Conservation (phyloP, 139 green algal species). For the Chlamydomonas eustigma region DNA sequence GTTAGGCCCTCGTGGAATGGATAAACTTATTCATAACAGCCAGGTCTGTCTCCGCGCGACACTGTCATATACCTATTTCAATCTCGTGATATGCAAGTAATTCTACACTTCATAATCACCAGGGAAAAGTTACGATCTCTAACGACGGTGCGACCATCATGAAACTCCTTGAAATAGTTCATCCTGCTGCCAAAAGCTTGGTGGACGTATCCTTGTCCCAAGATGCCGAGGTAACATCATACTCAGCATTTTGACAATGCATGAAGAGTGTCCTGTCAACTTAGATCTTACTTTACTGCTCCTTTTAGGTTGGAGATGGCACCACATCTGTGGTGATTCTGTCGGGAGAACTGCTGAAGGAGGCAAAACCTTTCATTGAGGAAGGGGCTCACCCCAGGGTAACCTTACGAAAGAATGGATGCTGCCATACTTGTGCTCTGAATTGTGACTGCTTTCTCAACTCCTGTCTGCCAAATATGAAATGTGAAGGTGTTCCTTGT, state of each 20-base stretch:
- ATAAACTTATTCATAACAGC: conserved; percentile 95
- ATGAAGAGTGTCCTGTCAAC: neutral
- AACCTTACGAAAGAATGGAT: too few species aligned
- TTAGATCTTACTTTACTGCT: neutral
- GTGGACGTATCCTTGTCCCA: conserved; percentile 95
- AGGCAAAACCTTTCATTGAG: conserved; percentile 93
- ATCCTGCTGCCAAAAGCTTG: conserved; percentile 94
- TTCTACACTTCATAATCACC: too few species aligned
- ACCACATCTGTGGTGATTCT: conserved; percentile 98
- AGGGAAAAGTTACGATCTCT: conserved; percentile 81
- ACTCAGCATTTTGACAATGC: too few species aligned
- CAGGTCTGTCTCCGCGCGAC: conserved; percentile 33
- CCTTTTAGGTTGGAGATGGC: conserved; percentile 88
- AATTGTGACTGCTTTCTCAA: too few species aligned
- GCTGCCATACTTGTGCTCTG: too few species aligned
- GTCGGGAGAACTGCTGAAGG: conserved; percentile 90
- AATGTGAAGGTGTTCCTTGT: neutral
- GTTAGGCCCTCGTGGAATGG: conserved; percentile 94
- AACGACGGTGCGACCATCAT: conserved; percentile 99
- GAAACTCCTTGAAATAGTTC: conserved; percentile 97
- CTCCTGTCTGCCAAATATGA: neutral
- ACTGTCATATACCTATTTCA: too few species aligned
- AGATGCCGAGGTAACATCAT: conserved; percentile 90
- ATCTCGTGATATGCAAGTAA: too few species aligned
- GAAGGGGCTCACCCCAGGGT: conserved; percentile 92